Base-by-base conservation (phyloP, 768 basidiomycete species). In the Holtermannia corniformis region DNA sequence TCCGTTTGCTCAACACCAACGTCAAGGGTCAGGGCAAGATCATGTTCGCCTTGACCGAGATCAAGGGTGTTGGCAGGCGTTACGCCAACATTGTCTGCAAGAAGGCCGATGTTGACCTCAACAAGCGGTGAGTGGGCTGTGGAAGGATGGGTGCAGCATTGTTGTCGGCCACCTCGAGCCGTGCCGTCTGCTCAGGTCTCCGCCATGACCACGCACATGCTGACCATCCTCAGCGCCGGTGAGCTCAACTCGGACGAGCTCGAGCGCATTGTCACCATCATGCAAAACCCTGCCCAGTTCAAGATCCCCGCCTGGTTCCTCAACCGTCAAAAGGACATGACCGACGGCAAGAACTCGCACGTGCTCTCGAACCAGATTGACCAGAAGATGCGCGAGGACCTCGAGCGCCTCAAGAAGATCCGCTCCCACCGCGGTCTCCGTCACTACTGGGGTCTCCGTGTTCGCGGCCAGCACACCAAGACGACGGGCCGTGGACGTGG, bases 81-180 rank as follows among this genome's bases (percentile, higher is more conserved):
- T 99, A 97, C 78, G 84, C 95, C 72, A 97, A 97, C 78, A 77
- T 97, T 68, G 93, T 97, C 64, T 97, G 95, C 83, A 97, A 97
- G 78, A 99, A 99, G 80, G 95, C 95, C 57, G 95, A 97, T 78
- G 89, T 99, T 41, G 93, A 97, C 72, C 82, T 99, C 57, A 89
- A 81, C 80, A 99, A 99, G 78, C 87, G 95, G 95, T 97, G 68
- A 56, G 85, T 75, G 11, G 28, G 25, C 2, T 4, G 44, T 23
- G 46, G 14, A 47, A 14, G 20, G 21, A 50, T 10, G 23, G 41
- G 19, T n/a, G 37, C 10, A 54, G 41, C 20, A 23, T 26, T 47
- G 5, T 12, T 25, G 13, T 47, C 26, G 43, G 43, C n/a, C 43
- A 44, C 11, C 43, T 44, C 37, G 24, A 19, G 5, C 7, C 24